phyloP scores from a whole-genome alignment of 2,329 filamentous ascomycete species.

The Acarospora socialis region DNA sequence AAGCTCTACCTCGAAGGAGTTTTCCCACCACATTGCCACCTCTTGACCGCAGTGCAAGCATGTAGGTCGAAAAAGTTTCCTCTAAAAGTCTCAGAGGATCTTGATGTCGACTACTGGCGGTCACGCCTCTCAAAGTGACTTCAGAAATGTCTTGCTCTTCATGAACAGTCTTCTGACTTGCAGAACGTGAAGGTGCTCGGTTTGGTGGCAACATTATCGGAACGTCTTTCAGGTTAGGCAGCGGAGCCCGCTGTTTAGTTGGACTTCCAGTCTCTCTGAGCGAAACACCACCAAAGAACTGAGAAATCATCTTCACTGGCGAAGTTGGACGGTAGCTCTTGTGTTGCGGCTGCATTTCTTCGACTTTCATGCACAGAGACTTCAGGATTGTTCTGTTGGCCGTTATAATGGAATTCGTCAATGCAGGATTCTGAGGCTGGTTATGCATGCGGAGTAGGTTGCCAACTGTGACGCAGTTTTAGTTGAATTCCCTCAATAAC shows the following conservation, averaged over 20 bases:
- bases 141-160: constrained; percentile 13
- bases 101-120: constrained; percentile 38
- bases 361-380: constrained; percentile 48
- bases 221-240: constrained; percentile 28
- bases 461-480: constrained; percentile 39
- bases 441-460: constrained; percentile 59
- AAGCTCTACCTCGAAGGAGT: constrained; percentile 53
- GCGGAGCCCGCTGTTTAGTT: constrained; percentile 22
- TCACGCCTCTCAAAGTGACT: constrained; percentile 17
- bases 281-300: constrained; percentile 51
- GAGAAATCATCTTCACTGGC: constrained; percentile 81
- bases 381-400: constrained; percentile 67
- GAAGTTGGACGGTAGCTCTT: constrained; percentile 64
- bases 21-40: constrained; percentile 78
- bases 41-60: constrained; percentile 65
- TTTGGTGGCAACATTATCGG: constrained; percentile 28
- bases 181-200: background rate
- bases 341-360: constrained; percentile 43
- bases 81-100: constrained; percentile 62
- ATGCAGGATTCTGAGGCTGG: constrained; percentile 47
- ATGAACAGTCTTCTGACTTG: constrained; percentile 14
- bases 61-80: constrained; percentile 71
- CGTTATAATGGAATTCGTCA: constrained; percentile 56
- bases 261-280: constrained; percentile 22
- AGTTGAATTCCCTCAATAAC: constrained; percentile 7